These are phyloP conservation scores for Entophlyctis luteolus DNA, from an alignment of 192 early-diverging fungal genomes.

Conservation along the genomic window DNA sequence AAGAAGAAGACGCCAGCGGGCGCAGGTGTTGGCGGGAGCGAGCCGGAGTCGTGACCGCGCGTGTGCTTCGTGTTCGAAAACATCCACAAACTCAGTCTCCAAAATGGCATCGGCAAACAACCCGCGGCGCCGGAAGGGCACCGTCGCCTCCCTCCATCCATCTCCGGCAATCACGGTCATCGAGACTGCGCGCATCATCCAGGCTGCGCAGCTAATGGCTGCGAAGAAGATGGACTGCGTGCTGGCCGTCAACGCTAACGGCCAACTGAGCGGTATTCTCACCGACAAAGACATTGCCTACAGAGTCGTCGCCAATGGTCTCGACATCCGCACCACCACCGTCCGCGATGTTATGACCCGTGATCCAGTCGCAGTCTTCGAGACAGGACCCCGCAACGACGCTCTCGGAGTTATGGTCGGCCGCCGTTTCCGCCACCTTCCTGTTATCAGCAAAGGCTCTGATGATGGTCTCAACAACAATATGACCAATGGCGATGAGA, in stretches of 20 bases:
- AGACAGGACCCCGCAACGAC: constrained; percentile 45
- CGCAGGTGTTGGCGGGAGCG: too few species aligned
- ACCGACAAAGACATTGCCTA: constrained; percentile 98
- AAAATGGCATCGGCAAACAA: too few species aligned
- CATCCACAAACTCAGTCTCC: too few species aligned
- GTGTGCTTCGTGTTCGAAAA: too few species aligned
- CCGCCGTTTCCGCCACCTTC: constrained; percentile 48
- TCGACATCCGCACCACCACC: constrained; percentile 45
- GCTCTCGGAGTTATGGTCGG: constrained; percentile 50
- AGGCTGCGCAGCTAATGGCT: constrained; percentile 72
- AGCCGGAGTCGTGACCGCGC: too few species aligned
- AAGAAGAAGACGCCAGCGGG: too few species aligned
- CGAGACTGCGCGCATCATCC: constrained; percentile 46
- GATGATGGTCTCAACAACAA: constrained; percentile 28
- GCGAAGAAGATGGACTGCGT: constrained; percentile 94
- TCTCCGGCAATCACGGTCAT: constrained; percentile 75
- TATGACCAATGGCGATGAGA: too few species aligned
- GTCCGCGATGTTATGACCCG: constrained; percentile 88
- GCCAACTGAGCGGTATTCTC: constrained; percentile 89
- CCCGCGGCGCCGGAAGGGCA: constrained; percentile 56
- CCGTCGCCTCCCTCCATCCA: constrained; percentile 85
- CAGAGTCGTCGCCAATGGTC: constrained; percentile 84
- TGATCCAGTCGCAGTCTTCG: constrained; percentile 83
- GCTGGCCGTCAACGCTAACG: constrained; percentile 86
- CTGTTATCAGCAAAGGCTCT: constrained; percentile 40